Percentiles rank a stretch among this genome's conserved stretches.
Evolutionary conservation across 1,284 basidiomycete species (phyloP).

Genomic region (Puccinia polysora): DNA sequence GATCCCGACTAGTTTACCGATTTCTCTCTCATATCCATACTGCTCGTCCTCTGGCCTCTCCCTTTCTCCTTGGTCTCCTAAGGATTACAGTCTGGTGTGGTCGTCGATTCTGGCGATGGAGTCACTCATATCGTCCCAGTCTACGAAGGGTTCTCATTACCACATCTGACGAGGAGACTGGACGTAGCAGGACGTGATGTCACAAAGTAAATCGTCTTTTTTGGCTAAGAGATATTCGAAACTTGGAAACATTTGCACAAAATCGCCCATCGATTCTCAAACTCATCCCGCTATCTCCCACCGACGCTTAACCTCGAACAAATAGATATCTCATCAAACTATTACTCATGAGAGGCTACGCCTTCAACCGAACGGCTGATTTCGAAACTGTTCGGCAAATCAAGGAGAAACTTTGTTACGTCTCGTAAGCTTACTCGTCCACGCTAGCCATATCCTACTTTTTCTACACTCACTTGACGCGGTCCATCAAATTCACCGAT

Average conservation of each 20-base stretch:
- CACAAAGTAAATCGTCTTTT: slow-evolving; percentile 59
- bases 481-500: not conserved
- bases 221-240: not conserved
- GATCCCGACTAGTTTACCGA: too few species aligned
- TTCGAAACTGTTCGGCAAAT: slow-evolving; percentile 98
- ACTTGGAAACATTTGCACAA: too few species aligned
- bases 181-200: slow-evolving; percentile 98
- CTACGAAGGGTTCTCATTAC: slow-evolving; percentile 91
- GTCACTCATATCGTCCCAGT: slow-evolving; percentile 99
- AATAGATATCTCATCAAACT: slow-evolving; percentile 85
- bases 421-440: slow-evolving; percentile 62
- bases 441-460: not conserved
- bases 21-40: not conserved
- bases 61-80: slow-evolving; percentile 31
- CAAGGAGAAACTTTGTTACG: slow-evolving; percentile 98
- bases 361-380: slow-evolving; percentile 98
- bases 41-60: not conserved
- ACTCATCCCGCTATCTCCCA: slow-evolving; percentile 54
- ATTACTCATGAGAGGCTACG: slow-evolving; percentile 94
- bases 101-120: slow-evolving; percentile 97
- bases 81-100: slow-evolving; percentile 96
- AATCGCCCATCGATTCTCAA: not conserved
- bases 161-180: slow-evolving; percentile 85
- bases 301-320: slow-evolving; percentile 54
- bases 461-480: not conserved